Percentiles rank a stretch among this genome's conserved stretches.
These are phyloP conservation scores for Xylariales sp. DNA, from an alignment of 2,329 filamentous ascomycete genomes.

Conservation along the genomic window DNA sequence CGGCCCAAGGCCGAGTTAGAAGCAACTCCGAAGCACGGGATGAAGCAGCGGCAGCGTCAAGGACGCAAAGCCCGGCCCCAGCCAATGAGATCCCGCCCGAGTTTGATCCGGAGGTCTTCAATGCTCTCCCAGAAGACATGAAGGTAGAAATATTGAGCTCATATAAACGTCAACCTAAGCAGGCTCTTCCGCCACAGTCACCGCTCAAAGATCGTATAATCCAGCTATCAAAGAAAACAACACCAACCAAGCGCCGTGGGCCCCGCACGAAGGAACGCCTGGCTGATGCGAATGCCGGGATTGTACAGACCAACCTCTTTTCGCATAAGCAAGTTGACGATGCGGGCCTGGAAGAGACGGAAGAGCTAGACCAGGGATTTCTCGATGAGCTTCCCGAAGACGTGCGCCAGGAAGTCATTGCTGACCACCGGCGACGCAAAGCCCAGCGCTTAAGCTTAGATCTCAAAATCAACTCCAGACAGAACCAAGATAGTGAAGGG, in stretches of 20 bases:
- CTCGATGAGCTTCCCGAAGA: conserved; percentile 86
- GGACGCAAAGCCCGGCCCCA: conserved; percentile 53
- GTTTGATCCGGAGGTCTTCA: conserved; percentile 85
- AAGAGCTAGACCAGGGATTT: conserved; percentile 75
- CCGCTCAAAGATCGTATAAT: conserved; percentile 67
- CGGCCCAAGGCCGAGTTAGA: conserved; percentile 63
- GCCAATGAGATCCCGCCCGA: conserved; percentile 71
- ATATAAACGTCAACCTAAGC: conserved; percentile 62
- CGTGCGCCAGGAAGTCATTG: conserved; percentile 80
- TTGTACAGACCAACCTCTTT: conserved; percentile 81
- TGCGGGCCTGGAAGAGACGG: conserved; percentile 50
- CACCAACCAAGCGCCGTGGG: conserved; percentile 74
- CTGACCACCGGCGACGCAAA: conserved; percentile 75
- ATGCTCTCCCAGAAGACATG: conserved; percentile 85
- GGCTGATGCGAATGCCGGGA: conserved; percentile 65
- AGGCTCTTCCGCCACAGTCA: conserved; percentile 59
- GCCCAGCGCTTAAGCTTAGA: conserved; percentile 66
- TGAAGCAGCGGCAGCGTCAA: conserved; percentile 51
- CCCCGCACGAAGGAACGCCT: conserved; percentile 62
- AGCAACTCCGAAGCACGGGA: conserved; percentile 45
- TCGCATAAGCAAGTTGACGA: conserved; percentile 51
- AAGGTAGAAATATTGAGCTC: conserved; percentile 83
- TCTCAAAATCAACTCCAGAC: conserved; percentile 50
- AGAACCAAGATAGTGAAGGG: conserved; percentile 30
- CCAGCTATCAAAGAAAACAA: conserved; percentile 63